Evolutionary conservation across 176 grass and related monocot species (phyloP), one percentile per base, ranked within the genome.

Genomic region (Bothriochloa decipiens): DNA sequence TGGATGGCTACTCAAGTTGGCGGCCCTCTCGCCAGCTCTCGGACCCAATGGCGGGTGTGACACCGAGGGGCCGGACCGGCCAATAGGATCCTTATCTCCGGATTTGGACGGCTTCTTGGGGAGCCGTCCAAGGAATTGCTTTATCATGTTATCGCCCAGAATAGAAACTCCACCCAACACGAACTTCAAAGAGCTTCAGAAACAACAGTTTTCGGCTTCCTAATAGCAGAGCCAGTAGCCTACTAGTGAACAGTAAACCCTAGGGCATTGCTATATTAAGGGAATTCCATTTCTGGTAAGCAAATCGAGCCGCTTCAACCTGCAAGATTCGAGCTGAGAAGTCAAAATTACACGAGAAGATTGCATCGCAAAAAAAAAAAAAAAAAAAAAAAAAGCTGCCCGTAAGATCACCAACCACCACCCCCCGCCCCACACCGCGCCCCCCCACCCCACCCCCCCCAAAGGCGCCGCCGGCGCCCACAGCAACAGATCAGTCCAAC

Each of bases 21-120:
- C 74, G 28, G 41, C 8, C 76, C 87, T 90, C 20, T 94, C 92
- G 3, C 32, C 61, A 27, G 65, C 76, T 82, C 87, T 92, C 7
- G 35, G 58, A 17, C 68, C 85, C 62, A 83, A 89, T 20, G n/a
- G n/a, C n/a, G 69, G 62, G 26, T 87, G 82, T 0, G 62, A 52
- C 18, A 70, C 88, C 3, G 81, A 76, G 66, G 90, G 61, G 41
- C 81, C 83, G 36, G 90, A 66, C 41, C 87, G 77, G 64, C 84
- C 86, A 61, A 70, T 82, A 7, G 41, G 63, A 70, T 92, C 92
- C 83, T 88, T 94, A 74, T 94, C 92, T 27, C 90, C 84, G 0
- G 87, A 94, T 79, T 94, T 92, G 73, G 90, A 92, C 4, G 72
- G 64, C 84, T 94, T 94, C 84, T 92, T 92, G 7, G 92, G 92